These are phyloP conservation scores for Vitis hybrid DNA, from an alignment of 177 flowering plant species.

Conservation along the genomic window DNA sequence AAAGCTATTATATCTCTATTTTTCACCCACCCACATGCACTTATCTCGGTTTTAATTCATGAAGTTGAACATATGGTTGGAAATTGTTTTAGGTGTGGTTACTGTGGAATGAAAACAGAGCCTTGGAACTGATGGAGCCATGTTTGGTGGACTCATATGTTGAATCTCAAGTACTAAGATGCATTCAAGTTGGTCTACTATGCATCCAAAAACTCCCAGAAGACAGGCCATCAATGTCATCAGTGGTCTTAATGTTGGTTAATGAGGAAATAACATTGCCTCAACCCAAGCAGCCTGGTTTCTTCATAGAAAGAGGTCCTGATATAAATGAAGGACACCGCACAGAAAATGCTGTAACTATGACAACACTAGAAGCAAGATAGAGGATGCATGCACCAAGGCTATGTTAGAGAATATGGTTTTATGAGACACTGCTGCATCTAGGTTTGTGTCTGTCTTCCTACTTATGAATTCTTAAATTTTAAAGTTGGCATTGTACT, in stretches of 20 bases:
- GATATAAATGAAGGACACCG: background rate
- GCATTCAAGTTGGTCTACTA: constrained; percentile 22
- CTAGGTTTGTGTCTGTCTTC: no score
- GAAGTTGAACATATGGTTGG: background rate
- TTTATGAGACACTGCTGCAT: no score
- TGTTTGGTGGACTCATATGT: background rate
- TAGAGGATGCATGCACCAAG: no score
- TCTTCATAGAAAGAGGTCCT: constrained; percentile 17
- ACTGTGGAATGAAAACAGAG: constrained; percentile 13
- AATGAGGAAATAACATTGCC: constrained; percentile 9
- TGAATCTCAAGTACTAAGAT: constrained; percentile 9
- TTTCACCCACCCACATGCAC: no score
- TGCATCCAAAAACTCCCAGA: constrained; percentile 23
- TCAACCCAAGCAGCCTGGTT: constrained; percentile 19
- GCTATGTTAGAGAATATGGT: no score
- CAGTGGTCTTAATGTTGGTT: constrained; percentile 22
- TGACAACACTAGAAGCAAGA: no score
- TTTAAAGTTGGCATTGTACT: no score
- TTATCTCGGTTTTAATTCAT: no score
- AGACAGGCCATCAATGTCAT: constrained; percentile 27
- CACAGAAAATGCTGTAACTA: no score
- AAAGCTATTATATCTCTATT: no score
- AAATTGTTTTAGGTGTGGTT: constrained; percentile 20
- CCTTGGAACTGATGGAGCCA: constrained; percentile 14
- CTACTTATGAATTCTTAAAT: no score